Base-by-base conservation (phyloP, 1,139 yeast genomes). In the Zygosaccharomyces sapae region DNA sequence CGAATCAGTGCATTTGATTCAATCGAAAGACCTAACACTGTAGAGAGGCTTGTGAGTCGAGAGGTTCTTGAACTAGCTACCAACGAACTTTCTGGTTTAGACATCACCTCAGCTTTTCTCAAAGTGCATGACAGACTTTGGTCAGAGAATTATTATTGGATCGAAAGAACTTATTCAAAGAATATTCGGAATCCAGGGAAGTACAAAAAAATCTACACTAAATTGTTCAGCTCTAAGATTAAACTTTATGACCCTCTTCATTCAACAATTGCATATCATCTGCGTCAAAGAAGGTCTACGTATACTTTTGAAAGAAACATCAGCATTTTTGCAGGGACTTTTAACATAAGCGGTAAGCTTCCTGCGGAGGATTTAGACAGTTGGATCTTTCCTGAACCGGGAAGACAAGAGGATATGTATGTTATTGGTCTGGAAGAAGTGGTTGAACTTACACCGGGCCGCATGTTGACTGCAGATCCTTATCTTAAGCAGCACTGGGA, bases 391-490 rank as follows among this genome's bases (percentile, higher is more conserved):
- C 88, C 89, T 0, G 38, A 49, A 1, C 52, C 52, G 25, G 50
- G 53, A 4, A 47, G 45, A 2, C 16, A 25, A 6, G 45, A 45
- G 7, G 97, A 90, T 63, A 63, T 92, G 16, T 86, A 86, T 37
- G 80, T 86, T 25, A 74, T 94, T 53, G 97, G 96, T 1, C 72
- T 94, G 47, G 96, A 94, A 66, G 99, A 94, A 63, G 83, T 92
- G 45, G 92, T 92, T 9, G 97, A 90, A 65, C 71, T 94, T 43
- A 84, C 90, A 3, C 88, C 99, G 0, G 87, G 94, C 1, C 92
- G 89, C 62, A 89, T 92, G 77, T 76, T 92, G 52, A 81, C 83
- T 44, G 82, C 88, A 0, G 96, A 92, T 65, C 79, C 86, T 0
- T 77, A 76, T 30, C 82, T 86, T 47, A 77, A 86, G 51, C 67